Evolutionary conservation across 306 rosid genomes (phyloP).

Genomic region (Amphicarpaea edgeworthii): DNA sequence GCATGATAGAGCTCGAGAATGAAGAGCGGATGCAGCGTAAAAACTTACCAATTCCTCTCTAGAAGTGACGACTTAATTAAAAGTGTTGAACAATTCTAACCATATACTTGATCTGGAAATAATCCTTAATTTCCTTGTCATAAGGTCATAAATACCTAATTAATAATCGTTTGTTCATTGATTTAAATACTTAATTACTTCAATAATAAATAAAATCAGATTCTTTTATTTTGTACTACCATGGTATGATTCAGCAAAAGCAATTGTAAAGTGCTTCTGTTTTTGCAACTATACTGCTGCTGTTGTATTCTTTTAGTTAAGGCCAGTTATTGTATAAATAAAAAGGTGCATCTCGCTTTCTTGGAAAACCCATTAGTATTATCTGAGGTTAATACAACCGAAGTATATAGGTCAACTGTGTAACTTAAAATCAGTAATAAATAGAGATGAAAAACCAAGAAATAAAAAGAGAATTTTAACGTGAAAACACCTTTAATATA

Average conservation of each 20-base stretch:
- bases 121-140: neutral
- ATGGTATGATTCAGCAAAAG: neutral
- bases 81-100: slow-evolving; percentile 20
- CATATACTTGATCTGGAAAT: neutral
- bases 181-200: slow-evolving; percentile 4
- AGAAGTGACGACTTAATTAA: slow-evolving; percentile 1
- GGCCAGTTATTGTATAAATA: no score
- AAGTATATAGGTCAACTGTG: neutral
- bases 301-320: neutral
- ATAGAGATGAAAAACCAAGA: no score
- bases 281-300: neutral
- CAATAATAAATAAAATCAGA: neutral
- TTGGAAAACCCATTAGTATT: neutral
- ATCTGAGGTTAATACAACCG: neutral
- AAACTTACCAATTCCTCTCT: slow-evolving; percentile 47
- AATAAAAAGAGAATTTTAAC: no score
- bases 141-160: slow-evolving; percentile 6
- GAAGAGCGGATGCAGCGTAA: slow-evolving; percentile 48
- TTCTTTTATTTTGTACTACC: neutral
- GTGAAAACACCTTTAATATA: no score
- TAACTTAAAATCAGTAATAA: neutral
- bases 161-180: slow-evolving; percentile 12
- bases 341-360: neutral
- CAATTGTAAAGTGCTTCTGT: slow-evolving; percentile 1
- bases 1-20: slow-evolving; percentile 70